Evolutionary conservation across 169 alveolate species (phyloP), one percentile per base, ranked within the genome.

Genomic region (Plasmodium relictum): DNA sequence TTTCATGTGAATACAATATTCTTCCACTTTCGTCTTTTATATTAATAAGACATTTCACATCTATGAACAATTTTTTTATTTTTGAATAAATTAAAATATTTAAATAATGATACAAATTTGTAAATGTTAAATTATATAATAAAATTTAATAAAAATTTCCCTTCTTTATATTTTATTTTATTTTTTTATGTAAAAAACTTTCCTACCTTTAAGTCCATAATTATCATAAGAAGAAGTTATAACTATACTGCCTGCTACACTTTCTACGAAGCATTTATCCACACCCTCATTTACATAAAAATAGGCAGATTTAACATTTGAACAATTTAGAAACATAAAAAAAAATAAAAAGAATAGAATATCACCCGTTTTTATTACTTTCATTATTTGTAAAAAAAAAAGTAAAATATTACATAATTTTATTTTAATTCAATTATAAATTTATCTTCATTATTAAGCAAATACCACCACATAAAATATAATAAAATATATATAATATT

Each of bases 271-370:
- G 62, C 89, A 76, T 63, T 76, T 76, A 9, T 76, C 89, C 6
- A 44, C 62, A 16, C 89, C 89, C n/a, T 76, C 89, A 41, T 76
- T 76, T 41, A 76, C 89, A 68, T 44, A 76, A 76, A 76, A 76
- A 56, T 63, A 76, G 24, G 89, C 89, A 9, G 39, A 76, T 16
- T 37, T 24, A 3, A 76, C 89, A 37, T 22, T 39, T 16, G 58
- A 42, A 42, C 18, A 62, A 39, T 37, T 76, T 14, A 76, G 41
- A 41, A 26, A 42, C 24, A 44, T 12, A 12, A 41, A 8, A 16
- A 76, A 20, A 20, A 63, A 41, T 42, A 76, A 44, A 69, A 24
- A 48, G 6, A 62, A 31, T 31, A 31, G 6, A 31, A 31, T 31
- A 1, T 3, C 26, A 31, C 50, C 22, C n/a, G 26, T 26, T 24